phyloP scores from a whole-genome alignment of 805 yeast genomes.

The Hanseniaspora occidentalis region DNA sequence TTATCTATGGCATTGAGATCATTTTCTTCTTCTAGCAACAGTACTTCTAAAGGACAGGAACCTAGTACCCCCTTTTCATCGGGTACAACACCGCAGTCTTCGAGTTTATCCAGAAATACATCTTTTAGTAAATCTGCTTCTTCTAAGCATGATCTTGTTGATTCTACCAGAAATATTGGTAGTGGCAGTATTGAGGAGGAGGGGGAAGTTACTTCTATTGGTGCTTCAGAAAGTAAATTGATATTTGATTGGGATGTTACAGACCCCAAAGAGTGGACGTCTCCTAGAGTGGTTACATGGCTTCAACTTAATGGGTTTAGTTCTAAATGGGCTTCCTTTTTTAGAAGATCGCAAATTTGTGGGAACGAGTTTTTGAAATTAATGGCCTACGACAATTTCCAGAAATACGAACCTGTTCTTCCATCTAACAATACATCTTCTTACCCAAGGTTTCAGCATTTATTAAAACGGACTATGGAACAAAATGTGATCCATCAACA shows the following conservation, averaged over 20 bases:
- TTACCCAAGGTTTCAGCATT: constrained; percentile 45
- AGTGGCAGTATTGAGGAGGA: not conserved
- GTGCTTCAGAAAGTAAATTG: constrained; percentile 12
- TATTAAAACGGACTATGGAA: constrained; percentile 34
- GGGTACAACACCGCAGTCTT: not conserved
- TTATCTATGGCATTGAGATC: constrained; percentile 6
- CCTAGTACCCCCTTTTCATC: no score
- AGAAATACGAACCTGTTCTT: constrained; percentile 26
- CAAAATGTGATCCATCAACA: constrained; percentile 22
- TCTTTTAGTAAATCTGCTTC: no score
- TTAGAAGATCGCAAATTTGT: constrained; percentile 41
- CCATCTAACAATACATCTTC: constrained; percentile 36
- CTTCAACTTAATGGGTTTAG: constrained; percentile 56
- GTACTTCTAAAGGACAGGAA: no score
- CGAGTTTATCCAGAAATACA: no score
- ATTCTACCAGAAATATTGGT: no score
- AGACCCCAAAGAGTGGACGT: constrained; percentile 57
- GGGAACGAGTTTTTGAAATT: constrained; percentile 57
- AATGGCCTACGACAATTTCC: constrained; percentile 53
- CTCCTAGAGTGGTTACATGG: constrained; percentile 58
- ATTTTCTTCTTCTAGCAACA: constrained; percentile 4
- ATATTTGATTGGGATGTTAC: constrained; percentile 36
- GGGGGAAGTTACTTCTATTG: not conserved
- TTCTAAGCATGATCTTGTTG: no score
- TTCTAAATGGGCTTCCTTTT: constrained; percentile 58